These are phyloP conservation scores for Hemileia vastatrix DNA, from an alignment of 1,284 basidiomycete species.

Conservation along the genomic window DNA sequence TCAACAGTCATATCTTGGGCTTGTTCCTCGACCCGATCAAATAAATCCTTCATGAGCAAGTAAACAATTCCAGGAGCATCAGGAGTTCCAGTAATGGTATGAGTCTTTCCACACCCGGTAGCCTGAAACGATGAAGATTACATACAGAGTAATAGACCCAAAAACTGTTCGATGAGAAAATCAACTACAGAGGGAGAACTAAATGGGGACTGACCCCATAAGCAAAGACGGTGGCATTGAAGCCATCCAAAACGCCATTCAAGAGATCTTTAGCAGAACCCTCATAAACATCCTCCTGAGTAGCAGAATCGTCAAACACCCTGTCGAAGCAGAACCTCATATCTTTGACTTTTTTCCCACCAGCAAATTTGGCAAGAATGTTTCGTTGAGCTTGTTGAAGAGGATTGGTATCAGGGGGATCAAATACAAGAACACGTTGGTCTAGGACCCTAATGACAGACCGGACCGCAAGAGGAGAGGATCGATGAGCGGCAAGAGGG, in stretches of 20 bases:
- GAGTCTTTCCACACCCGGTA: conserved; percentile 94
- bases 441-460: conserved; percentile 46
- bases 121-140: conserved; percentile 52
- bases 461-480: background rate
- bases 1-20: conserved; percentile 70
- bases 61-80: conserved; percentile 84
- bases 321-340: conserved; percentile 82
- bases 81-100: conserved; percentile 86
- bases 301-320: conserved; percentile 69
- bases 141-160: conserved; percentile 2
- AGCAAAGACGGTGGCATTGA: conserved; percentile 90
- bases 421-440: conserved; percentile 65
- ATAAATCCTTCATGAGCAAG: conserved; percentile 90
- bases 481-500: conserved; percentile 9
- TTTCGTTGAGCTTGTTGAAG: conserved; percentile 30
- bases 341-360: conserved; percentile 34
- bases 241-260: conserved; percentile 76
- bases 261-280: conserved; percentile 73
- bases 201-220: conserved; percentile 64
- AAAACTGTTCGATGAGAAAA: background rate
- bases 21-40: conserved; percentile 73
- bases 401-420: conserved; percentile 75
- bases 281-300: conserved; percentile 75
- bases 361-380: conserved; percentile 15
- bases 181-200: too few relatives aligned